Evolutionary conservation across 2,329 filamentous ascomycete genomes (phyloP).

Genomic region (Paramyrothecium roridum): DNA sequence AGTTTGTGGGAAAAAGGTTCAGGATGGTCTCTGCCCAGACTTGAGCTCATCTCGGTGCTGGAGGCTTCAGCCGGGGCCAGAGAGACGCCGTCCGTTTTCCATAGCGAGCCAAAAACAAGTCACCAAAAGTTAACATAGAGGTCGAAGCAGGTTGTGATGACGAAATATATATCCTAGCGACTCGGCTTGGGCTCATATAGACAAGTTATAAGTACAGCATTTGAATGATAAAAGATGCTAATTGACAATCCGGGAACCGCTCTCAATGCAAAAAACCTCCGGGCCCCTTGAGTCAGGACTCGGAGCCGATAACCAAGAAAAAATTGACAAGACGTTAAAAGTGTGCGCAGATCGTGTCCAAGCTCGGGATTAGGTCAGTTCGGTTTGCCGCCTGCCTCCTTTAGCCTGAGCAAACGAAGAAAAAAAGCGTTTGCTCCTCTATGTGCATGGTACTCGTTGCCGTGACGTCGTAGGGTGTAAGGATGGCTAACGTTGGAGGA

Average conservation of each 20-base stretch:
- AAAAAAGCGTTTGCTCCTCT: background rate
- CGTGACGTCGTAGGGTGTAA: slow-evolving; percentile 7
- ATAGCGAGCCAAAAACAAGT: too few species aligned
- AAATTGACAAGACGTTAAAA: slow-evolving; percentile 7
- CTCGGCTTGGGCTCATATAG: slow-evolving; percentile 19
- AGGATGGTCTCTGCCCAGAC: too few species aligned
- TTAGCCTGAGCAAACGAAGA: background rate
- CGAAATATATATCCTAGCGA: background rate
- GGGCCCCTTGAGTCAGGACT: slow-evolving; percentile 8
- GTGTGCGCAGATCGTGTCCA: slow-evolving; percentile 3
- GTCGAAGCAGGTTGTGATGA: background rate
- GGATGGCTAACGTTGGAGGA: slow-evolving; percentile 8
- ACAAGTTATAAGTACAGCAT: slow-evolving; percentile 43
- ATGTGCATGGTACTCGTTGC: background rate
- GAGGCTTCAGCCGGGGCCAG: too few species aligned
- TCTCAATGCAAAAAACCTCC: slow-evolving; percentile 18
- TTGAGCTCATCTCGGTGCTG: too few species aligned
- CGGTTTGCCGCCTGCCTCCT: background rate
- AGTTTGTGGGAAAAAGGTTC: too few species aligned
- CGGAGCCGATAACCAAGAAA: slow-evolving; percentile 12
- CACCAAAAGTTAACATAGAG: background rate
- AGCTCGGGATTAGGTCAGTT: background rate
- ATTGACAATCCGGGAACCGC: slow-evolving; percentile 24
- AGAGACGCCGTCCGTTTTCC: background rate
- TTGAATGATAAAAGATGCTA: slow-evolving; percentile 34